Evolutionary conservation across 116 monocot species (phyloP).

Genomic region (Papilionanthe hybrid): DNA sequence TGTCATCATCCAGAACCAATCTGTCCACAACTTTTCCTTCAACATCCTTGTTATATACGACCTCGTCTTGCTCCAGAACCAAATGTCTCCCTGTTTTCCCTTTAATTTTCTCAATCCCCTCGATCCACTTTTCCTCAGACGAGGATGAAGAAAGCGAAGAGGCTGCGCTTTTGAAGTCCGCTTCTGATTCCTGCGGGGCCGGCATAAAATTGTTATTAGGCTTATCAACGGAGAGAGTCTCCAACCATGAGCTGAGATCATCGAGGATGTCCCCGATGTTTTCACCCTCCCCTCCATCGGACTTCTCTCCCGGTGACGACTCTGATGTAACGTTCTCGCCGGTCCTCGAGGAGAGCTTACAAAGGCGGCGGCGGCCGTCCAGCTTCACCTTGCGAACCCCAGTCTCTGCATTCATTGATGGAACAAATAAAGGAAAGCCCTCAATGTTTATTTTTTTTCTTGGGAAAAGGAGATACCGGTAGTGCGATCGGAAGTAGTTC

Average conservation of each 20-base stretch:
- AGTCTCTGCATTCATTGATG: slow-evolving; percentile 26
- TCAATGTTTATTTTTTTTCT: neutral
- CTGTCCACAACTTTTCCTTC: slow-evolving; percentile 7
- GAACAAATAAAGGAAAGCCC: neutral
- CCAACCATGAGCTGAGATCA: slow-evolving; percentile 59
- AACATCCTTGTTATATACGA: neutral
- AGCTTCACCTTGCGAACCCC: slow-evolving; percentile 59
- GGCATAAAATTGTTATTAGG: slow-evolving; percentile 13
- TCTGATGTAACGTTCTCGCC: slow-evolving; percentile 19
- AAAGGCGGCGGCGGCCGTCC: slow-evolving; percentile 81
- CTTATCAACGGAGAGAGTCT: slow-evolving; percentile 70
- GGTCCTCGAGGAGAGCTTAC: slow-evolving; percentile 42
- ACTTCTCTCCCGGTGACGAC: slow-evolving; percentile 5
- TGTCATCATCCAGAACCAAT: slow-evolving; percentile 8
- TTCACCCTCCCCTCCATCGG: slow-evolving; percentile 18
- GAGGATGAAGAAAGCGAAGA: slow-evolving; percentile 36
- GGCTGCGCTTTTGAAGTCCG: slow-evolving; percentile 38
- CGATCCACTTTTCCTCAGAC: neutral
- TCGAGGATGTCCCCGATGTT: slow-evolving; percentile 62
- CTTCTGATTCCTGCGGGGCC: slow-evolving; percentile 8
- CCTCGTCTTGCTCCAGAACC: neutral
- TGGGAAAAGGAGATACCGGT: slow-evolving; percentile 4
- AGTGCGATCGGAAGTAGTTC: slow-evolving; percentile 4
- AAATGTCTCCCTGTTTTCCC: neutral
- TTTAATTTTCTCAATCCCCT: slow-evolving; percentile 3